Evolutionary conservation across 805 yeast genomes (phyloP).

Genomic region (Nakazawaea peltata): DNA sequence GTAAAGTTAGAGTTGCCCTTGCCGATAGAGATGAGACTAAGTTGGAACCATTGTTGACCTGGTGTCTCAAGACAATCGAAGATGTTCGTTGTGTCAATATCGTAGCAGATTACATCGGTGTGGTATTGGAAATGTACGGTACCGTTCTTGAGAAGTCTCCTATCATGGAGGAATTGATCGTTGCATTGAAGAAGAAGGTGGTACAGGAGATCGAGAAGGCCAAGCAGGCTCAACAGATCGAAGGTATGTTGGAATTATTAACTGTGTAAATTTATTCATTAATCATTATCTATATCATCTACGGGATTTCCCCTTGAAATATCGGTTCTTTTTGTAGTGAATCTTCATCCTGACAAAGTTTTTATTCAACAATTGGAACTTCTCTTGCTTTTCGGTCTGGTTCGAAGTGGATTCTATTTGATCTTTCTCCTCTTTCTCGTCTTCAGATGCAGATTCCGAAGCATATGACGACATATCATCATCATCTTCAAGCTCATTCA

Average conservation of each 20-base stretch:
- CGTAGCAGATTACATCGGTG: slow-evolving; percentile 61
- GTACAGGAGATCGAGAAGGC: slow-evolving; percentile 68
- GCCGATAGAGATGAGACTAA: slow-evolving; percentile 73
- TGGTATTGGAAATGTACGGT: slow-evolving; percentile 69
- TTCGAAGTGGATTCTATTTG: too few species aligned
- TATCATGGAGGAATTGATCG: slow-evolving; percentile 65
- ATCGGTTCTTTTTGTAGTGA: slow-evolving; percentile 16
- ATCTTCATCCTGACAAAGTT: slow-evolving; percentile 28
- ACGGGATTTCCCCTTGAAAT: slow-evolving; percentile 17
- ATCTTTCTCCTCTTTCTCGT: slow-evolving; percentile 17
- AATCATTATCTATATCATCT: slow-evolving; percentile 1
- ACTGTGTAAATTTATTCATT: slow-evolving; percentile 26
- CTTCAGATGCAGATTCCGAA: slow-evolving; percentile 23
- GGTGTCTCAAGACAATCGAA: slow-evolving; percentile 71
- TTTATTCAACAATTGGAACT: slow-evolving; percentile 16
- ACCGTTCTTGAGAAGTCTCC: slow-evolving; percentile 66
- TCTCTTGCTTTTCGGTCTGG: background rate
- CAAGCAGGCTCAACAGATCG: slow-evolving; percentile 79
- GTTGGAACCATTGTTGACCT: slow-evolving; percentile 76
- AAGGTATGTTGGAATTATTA: slow-evolving; percentile 88
- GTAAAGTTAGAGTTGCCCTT: slow-evolving; percentile 78
- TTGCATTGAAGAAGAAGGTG: slow-evolving; percentile 52
- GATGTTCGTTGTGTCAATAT: slow-evolving; percentile 67
- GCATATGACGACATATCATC: slow-evolving; percentile 6
- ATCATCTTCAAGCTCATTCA: slow-evolving; percentile 14